These are phyloP conservation scores for Xerocomus amazonicus DNA, from an alignment of 1,284 basidiomycete genomes.

Conservation along the genomic window DNA sequence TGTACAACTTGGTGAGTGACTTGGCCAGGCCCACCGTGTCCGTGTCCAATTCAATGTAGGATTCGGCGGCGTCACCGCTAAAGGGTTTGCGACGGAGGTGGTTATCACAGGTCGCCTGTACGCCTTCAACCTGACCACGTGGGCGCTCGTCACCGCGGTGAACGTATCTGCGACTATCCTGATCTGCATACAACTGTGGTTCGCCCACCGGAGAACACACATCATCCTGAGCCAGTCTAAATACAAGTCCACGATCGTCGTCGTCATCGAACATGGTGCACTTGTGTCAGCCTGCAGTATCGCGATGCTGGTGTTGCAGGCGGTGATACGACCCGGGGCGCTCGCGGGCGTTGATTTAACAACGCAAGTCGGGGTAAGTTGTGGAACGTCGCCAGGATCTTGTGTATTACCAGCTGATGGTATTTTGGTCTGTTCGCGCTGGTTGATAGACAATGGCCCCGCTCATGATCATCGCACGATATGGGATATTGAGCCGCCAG, in stretches of 20 bases:
- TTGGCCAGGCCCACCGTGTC: neutral
- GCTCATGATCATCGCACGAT: constrained; percentile 24
- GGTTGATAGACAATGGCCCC: constrained; percentile 18
- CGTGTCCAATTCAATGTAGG: constrained; percentile 1
- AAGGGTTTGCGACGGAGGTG: constrained; percentile 1
- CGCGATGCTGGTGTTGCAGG: constrained; percentile 15
- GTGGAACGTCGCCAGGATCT: too few species aligned
- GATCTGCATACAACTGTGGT: constrained; percentile 21
- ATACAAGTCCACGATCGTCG: constrained; percentile 16
- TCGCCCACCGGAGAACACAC: constrained; percentile 1
- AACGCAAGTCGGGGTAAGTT: constrained; percentile 17
- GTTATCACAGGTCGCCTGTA: neutral
- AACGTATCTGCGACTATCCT: constrained; percentile 18
- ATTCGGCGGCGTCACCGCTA: constrained; percentile 9
- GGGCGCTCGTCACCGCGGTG: constrained; percentile 16
- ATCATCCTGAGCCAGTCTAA: constrained; percentile 3
- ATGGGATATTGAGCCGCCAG: constrained; percentile 10
- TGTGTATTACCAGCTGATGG: too few species aligned
- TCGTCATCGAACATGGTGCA: constrained; percentile 25
- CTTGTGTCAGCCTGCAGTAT: constrained; percentile 17
- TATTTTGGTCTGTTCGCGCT: too few species aligned
- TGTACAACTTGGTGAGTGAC: constrained; percentile 17
- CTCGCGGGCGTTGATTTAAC: constrained; percentile 20
- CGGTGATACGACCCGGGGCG: neutral
- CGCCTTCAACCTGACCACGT: constrained; percentile 12